Evolutionary conservation across 1,284 basidiomycete genomes (phyloP), one percentile per base, ranked within the genome.

Genomic region (Leccinum griseonigrum): DNA sequence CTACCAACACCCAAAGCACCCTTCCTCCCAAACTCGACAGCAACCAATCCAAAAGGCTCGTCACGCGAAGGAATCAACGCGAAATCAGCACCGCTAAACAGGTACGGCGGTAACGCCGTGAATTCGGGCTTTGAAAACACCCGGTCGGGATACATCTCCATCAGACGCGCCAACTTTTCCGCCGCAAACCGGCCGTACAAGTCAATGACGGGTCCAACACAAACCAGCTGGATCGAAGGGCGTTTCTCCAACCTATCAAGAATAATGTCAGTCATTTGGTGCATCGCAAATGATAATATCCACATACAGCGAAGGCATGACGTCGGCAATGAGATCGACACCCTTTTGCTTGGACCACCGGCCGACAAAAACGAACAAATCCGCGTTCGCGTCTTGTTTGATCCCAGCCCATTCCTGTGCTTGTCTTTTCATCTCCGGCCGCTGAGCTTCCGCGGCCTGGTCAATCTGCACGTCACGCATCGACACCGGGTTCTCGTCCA

Each of bases 301-400:
- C 14, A 84, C 90, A 69, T 71, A 91, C 85, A 97, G 72, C 2
- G 85, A 84, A 31, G 94, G 94, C 90, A 96, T 92, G 67, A 95
- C 88, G 77, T 97, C 94, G 10, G 94, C 94, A 69, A 97, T 97
- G 56, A 97, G 79, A 78, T 97, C 94, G 32, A 97, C 94, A 75
- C 94, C 94, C 78, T 97, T 97, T 75, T 97, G 94, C 77, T 96
- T 96, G 4, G 94, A 97, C 94, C 94, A 96, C 68, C 94, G 90
- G 74, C 94, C 94, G 67, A 97, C 94, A 76, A 97, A 96, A 67
- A 97, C 94, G 73, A 96, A 96, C 54, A 97, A 76, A 74, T 95
- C 93, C 3, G 93, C 88, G 57, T 91, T 80, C 3, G 94, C 90
- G 71, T 96, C 93, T 74, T 96, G 94, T 73, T 88, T 90, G 75